Evolutionary conservation across 2,329 filamentous ascomycete species (phyloP), one percentile per base, ranked within the genome.

Genomic region (Paraconiothyrium sp.): DNA sequence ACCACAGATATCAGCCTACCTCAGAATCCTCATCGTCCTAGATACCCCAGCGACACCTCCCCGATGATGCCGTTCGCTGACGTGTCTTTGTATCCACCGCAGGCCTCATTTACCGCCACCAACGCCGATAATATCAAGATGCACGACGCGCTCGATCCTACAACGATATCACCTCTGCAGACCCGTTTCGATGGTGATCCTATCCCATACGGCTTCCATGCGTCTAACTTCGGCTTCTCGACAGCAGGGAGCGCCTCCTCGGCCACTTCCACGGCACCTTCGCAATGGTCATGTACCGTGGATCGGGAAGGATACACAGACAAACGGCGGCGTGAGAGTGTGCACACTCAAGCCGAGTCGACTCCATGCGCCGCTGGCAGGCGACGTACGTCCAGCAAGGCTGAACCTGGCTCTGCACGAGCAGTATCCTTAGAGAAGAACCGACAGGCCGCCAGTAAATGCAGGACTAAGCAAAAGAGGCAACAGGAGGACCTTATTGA

Each of bases 371-470:
- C 56, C 8, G 13, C 35, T 4, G 59, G 64, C 22, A 61, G 70
- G 20, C 64, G 67, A 51, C 65, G 67, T 37, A 67, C 57, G 11
- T 68, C 64, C 1, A 65, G 68, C 11, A 64, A 65, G 27, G 68
- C 66, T 3, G 73, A 71, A 30, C 67, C 70, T 1, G 69, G 68
- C 7, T 72, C 73, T 8, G 72, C 71, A 35, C 64, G 75, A 14
- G 72, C 70, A 7, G 60, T 72, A n/a, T 76, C 75, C 67, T 82
- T 92, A 0, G 88, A 90, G 75, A 86, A 90, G 59, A 93, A 93
- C 73, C 84, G 90, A 7, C 79, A 90, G 7, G 90, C 90, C 0
- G 90, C 90, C 1, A 90, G 86, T 70, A 92, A 92, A 70, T 92
- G 90, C 70, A 85, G 90, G 4, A 86, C 86, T 68, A 92, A 91